A percentile compares a stretch with the other conserved stretches of the same genome.
These are phyloP conservation scores for Aspergillus conjunctus DNA, from an alignment of 495 filamentous ascomycete genomes.

Conservation along the genomic window DNA sequence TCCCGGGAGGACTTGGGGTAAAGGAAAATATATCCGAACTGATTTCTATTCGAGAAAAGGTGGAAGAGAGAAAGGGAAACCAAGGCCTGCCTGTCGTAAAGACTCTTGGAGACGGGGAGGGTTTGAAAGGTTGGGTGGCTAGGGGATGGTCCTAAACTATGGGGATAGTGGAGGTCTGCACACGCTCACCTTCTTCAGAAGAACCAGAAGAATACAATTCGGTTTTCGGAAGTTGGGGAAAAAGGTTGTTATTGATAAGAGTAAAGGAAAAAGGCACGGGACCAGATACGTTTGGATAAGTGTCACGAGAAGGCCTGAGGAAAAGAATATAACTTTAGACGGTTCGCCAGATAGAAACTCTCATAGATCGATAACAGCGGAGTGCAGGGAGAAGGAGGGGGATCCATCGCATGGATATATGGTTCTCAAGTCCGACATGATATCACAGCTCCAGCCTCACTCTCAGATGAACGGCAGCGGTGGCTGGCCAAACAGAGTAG, in stretches of 20 bases:
- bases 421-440: background rate
- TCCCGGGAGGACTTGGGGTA: background rate
- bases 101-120: background rate
- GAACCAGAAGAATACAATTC: background rate
- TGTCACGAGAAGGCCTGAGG: background rate
- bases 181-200: slow-evolving; percentile 7
- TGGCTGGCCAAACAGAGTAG: background rate
- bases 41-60: background rate
- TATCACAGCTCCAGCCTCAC: background rate
- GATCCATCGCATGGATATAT: background rate
- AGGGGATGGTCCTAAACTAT: background rate
- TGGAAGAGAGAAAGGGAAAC: too few species aligned
- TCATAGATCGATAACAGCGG: background rate
- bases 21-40: background rate
- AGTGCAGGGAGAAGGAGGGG: background rate
- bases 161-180: background rate
- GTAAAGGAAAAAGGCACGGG: background rate
- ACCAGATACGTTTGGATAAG: background rate
- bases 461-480: background rate
- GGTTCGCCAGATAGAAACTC: background rate
- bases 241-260: background rate
- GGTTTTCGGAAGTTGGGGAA: background rate
- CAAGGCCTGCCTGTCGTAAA: background rate
- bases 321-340: background rate
- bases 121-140: background rate